Conservation (phyloP, 164 flowering plant genomes). For the Brasenia schreberi region DNA sequence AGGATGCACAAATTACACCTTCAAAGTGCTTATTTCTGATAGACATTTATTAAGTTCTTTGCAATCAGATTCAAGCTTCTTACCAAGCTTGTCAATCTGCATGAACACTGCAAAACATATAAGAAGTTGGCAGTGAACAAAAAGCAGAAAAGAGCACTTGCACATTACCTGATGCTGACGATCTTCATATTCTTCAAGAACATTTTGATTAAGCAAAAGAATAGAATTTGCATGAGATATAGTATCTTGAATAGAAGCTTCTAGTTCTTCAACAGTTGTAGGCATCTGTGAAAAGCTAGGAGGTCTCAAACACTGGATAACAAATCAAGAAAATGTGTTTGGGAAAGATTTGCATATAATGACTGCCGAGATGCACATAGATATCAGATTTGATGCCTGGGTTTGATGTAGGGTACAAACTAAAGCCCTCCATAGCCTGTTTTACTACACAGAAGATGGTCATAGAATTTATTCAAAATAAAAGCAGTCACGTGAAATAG, state of each 20-base stretch:
- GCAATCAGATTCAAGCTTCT: slow-evolving; percentile 42
- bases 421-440: too few species aligned
- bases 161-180: slow-evolving; percentile 47
- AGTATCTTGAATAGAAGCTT: slow-evolving; percentile 74
- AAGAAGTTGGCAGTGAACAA: not conserved
- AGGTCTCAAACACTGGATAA: too few species aligned
- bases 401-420: too few species aligned
- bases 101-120: not conserved
- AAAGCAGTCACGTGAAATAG: too few species aligned
- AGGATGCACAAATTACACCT: slow-evolving; percentile 27
- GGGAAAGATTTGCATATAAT: too few species aligned
- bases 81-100: slow-evolving; percentile 48
- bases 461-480: too few species aligned
- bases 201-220: slow-evolving; percentile 61
- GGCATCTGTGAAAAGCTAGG: slow-evolving; percentile 55
- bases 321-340: too few species aligned
- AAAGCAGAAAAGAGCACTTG: not conserved
- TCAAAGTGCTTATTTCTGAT: slow-evolving; percentile 46
- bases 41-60: slow-evolving; percentile 27
- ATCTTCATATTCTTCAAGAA: slow-evolving; percentile 72
- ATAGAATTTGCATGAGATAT: slow-evolving; percentile 78
- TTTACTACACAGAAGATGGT: too few species aligned
- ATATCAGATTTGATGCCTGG: too few species aligned
- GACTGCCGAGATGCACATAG: too few species aligned
- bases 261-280: slow-evolving; percentile 76